phyloP scores from a whole-genome alignment of 1,139 yeast species.

The Hansenula sp. region DNA sequence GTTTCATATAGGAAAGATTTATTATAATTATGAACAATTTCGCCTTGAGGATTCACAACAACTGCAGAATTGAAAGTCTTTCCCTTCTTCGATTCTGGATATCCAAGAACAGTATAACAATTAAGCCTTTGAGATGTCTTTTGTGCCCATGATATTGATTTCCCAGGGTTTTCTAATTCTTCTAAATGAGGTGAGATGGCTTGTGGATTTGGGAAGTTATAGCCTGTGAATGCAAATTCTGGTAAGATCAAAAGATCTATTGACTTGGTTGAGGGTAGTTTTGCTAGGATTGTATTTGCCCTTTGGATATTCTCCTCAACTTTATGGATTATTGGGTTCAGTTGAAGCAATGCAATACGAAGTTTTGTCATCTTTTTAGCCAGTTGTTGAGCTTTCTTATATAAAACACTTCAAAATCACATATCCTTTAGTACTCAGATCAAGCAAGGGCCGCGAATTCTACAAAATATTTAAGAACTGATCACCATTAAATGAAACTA shows the following conservation, averaged over 20 bases:
- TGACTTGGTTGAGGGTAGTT: slow-evolving; percentile 12
- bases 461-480: too few relatives aligned
- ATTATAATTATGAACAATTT: slow-evolving; percentile 62
- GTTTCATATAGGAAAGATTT: slow-evolving; percentile 77
- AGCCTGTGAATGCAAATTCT: slow-evolving; percentile 84
- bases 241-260: slow-evolving; percentile 70
- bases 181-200: slow-evolving; percentile 66
- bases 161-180: slow-evolving; percentile 32
- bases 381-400: too few relatives aligned
- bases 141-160: slow-evolving; percentile 54
- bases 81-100: slow-evolving; percentile 53
- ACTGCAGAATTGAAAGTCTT: slow-evolving; percentile 70
- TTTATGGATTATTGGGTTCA: slow-evolving; percentile 63
- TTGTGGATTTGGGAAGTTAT: slow-evolving; percentile 51
- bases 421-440: too few relatives aligned
- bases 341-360: slow-evolving; percentile 64
- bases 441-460: background rate
- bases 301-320: slow-evolving; percentile 49
- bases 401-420: too few relatives aligned
- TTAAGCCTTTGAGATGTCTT: slow-evolving; percentile 43
- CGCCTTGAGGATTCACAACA: slow-evolving; percentile 57
- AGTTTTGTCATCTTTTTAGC: slow-evolving; percentile 8
- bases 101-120: slow-evolving; percentile 78
- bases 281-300: slow-evolving; percentile 39
- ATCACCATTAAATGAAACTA: too few relatives aligned